phyloP scores from a whole-genome alignment of 768 basidiomycete genomes.

The Suillus weaverae region DNA sequence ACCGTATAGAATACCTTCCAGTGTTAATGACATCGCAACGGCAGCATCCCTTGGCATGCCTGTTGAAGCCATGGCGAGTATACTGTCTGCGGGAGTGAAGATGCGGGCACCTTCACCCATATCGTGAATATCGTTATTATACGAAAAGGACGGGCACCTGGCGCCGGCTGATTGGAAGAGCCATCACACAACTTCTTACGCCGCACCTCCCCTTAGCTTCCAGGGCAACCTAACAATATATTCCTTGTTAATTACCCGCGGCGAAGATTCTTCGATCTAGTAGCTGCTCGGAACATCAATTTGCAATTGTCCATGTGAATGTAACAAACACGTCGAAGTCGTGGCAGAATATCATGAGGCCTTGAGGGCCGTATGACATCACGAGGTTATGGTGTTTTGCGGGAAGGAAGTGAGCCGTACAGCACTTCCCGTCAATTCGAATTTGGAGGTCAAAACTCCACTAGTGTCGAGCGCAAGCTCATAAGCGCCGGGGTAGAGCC shows the following conservation, averaged over 20 bases:
- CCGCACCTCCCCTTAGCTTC: neutral
- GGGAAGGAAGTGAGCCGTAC: constrained; percentile 45
- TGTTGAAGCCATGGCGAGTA: neutral
- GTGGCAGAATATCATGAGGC: neutral
- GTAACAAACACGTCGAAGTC: neutral
- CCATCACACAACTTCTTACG: neutral
- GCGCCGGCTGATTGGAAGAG: neutral
- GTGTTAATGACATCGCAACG: neutral
- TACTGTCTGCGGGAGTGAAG: neutral
- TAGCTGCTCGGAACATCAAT: neutral
- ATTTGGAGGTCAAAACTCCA: constrained; percentile 38
- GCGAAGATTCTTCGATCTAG: neutral
- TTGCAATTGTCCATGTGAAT: neutral
- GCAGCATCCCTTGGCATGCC: neutral
- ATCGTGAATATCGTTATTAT: neutral
- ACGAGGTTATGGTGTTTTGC: constrained; percentile 20
- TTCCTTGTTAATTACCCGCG: neutral
- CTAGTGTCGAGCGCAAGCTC: constrained; percentile 42
- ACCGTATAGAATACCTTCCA: neutral
- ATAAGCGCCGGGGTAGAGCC: constrained; percentile 48
- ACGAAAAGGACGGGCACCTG: neutral
- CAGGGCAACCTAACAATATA: neutral
- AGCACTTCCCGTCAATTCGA: constrained; percentile 43
- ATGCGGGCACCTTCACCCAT: neutral
- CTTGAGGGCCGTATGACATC: neutral